Evolutionary conservation across 371 early-diverging fungal species (phyloP).

Genomic region (Amoeboaphelidium occidentale): DNA sequence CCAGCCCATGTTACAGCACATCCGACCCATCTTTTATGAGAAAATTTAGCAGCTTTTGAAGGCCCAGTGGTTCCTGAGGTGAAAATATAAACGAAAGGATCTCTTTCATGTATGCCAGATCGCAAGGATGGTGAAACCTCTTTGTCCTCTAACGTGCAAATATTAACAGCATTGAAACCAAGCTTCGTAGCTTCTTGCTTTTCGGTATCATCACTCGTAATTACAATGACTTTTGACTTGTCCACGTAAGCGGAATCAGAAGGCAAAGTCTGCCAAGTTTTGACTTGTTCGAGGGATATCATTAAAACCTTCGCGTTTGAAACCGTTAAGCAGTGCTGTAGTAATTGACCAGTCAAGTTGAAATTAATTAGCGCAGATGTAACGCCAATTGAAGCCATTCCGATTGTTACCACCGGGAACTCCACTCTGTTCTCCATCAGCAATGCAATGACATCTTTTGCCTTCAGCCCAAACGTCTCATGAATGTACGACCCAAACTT

Average conservation of each 20-base stretch:
- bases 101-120: not conserved
- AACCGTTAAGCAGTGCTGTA: conserved; percentile 5
- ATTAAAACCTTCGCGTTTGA: conserved; percentile 2
- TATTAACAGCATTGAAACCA: not conserved
- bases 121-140: not conserved
- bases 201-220: not conserved
- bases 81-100: conserved; percentile 8
- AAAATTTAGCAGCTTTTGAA: conserved; percentile 12
- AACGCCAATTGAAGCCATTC: conserved; percentile 9
- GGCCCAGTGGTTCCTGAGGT: conserved; percentile 10
- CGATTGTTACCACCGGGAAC: conserved; percentile 9
- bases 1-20: conserved; percentile 8
- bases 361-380: conserved; percentile 10
- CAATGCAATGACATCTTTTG: no score
- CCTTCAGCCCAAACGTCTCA: no score
- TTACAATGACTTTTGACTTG: conserved; percentile 1
- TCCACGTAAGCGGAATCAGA: conserved; percentile 4
- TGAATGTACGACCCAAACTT: no score
- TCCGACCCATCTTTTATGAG: conserved; percentile 8
- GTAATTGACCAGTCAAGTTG: conserved; percentile 5
- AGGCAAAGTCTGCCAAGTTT: not conserved
- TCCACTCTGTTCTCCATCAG: conserved; percentile 9
- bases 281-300: not conserved
- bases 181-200: not conserved
- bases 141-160: not conserved